Evolutionary conservation across 1,139 yeast species (phyloP).

Genomic region (Candida glucosophila): DNA sequence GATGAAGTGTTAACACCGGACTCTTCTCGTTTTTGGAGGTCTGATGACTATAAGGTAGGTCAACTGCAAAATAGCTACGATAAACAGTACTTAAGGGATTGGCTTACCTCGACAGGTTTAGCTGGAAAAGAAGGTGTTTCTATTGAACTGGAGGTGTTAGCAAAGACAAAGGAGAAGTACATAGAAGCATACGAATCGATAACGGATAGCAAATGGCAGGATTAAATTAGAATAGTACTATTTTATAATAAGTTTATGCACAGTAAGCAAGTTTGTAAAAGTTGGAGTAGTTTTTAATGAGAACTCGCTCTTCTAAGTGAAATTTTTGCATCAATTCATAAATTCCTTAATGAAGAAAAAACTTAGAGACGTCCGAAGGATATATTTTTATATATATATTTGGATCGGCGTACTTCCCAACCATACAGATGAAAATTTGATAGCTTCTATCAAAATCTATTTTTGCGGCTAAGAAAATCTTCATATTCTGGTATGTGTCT

Average conservation of each 20-base stretch:
- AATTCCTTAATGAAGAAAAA: no score
- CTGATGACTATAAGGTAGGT: slow-evolving; percentile 59
- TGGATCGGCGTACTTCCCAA: no score
- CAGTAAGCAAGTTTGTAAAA: no score
- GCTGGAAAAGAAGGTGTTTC: slow-evolving; percentile 80
- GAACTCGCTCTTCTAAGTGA: no score
- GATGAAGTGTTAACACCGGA: slow-evolving; percentile 98
- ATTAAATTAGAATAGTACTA: slow-evolving; percentile 41
- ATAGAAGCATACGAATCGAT: slow-evolving; percentile 82
- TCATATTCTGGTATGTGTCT: slow-evolving; percentile 38
- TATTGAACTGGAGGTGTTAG: slow-evolving; percentile 57
- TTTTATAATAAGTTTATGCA: slow-evolving; percentile 7
- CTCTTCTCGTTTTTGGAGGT: slow-evolving; percentile 93
- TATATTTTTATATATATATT: no score
- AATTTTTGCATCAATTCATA: no score
- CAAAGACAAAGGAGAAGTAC: slow-evolving; percentile 67
- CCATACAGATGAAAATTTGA: no score
- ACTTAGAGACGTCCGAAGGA: no score
- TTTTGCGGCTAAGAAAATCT: slow-evolving; percentile 27
- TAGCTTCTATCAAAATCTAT: slow-evolving; percentile 15
- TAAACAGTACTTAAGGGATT: slow-evolving; percentile 90
- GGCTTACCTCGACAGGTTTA: slow-evolving; percentile 75
- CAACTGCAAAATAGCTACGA: slow-evolving; percentile 84
- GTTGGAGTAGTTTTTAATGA: no score
- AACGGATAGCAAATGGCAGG: slow-evolving; percentile 63